Percentiles rank a stretch among this genome's conserved stretches.
phyloP scores from a whole-genome alignment of 768 basidiomycete species.

The Kwoniella newhampshirensis region DNA sequence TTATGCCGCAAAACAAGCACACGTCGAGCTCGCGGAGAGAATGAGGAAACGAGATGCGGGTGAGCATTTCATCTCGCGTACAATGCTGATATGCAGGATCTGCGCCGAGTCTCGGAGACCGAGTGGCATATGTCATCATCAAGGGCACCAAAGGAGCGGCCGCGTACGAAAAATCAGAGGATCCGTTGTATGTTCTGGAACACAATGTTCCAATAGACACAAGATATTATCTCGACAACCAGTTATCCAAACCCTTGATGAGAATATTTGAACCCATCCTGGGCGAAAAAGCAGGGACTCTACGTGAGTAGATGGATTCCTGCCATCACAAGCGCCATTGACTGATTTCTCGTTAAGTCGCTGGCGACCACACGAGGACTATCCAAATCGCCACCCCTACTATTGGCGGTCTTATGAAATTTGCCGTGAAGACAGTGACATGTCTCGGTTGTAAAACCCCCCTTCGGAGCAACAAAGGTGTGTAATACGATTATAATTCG shows the following conservation, averaged over 20 bases:
- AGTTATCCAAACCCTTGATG: conserved; percentile 93
- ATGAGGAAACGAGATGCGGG: conserved; percentile 96
- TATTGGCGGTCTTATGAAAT: conserved; percentile 96
- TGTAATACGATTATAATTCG: conserved; percentile 53
- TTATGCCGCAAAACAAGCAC: conserved; percentile 92
- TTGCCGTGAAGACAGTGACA: conserved; percentile 91
- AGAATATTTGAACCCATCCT: conserved; percentile 97
- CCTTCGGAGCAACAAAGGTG: conserved; percentile 72
- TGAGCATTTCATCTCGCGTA: conserved; percentile 36
- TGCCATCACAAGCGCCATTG: not conserved
- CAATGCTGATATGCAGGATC: conserved; percentile 62
- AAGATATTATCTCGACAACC: conserved; percentile 96
- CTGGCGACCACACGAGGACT: conserved; percentile 91
- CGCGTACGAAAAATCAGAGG: conserved; percentile 98
- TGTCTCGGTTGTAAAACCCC: conserved; percentile 95
- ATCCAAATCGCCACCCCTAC: conserved; percentile 97
- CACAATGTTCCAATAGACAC: conserved; percentile 98
- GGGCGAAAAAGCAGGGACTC: conserved; percentile 80
- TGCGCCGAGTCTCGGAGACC: conserved; percentile 94
- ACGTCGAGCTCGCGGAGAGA: conserved; percentile 89
- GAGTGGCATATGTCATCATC: conserved; percentile 97
- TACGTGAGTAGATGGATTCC: conserved; percentile 61
- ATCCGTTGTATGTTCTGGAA: conserved; percentile 94
- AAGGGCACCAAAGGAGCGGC: conserved; percentile 96
- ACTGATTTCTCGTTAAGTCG: conserved; percentile 63